These are phyloP conservation scores for Tetragonia tetragonoides DNA, from an alignment of 148 eudicot genomes.

Conservation along the genomic window DNA sequence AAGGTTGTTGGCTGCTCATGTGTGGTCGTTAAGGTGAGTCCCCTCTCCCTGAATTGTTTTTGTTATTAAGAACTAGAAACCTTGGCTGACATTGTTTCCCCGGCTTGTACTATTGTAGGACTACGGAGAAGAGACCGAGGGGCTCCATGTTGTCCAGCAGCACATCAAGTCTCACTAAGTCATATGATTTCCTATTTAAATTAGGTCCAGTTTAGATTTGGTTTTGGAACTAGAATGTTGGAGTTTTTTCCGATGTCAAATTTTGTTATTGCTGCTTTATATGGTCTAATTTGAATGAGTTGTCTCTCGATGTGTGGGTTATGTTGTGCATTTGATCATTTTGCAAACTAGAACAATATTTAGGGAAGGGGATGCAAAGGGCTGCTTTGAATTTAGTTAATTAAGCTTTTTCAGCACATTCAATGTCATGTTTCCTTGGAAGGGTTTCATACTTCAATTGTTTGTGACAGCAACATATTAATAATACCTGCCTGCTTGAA, in stretches of 20 bases:
- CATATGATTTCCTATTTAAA: neutral
- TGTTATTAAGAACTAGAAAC: neutral
- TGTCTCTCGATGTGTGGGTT: neutral
- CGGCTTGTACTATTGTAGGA: slow-evolving; percentile 16
- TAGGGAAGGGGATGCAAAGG: too few relatives aligned
- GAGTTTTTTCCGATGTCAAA: neutral
- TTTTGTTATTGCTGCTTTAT: neutral
- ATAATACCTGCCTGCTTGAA: too few relatives aligned
- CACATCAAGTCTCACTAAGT: slow-evolving; percentile 28
- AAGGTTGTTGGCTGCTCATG: slow-evolving; percentile 39
- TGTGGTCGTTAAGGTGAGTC: slow-evolving; percentile 26
- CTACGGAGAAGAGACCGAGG: slow-evolving; percentile 29
- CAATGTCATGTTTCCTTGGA: too few relatives aligned
- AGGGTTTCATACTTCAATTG: too few relatives aligned
- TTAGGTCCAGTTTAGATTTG: neutral
- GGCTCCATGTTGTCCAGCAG: slow-evolving; percentile 27
- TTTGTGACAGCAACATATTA: too few relatives aligned
- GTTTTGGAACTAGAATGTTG: neutral
- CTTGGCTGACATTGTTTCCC: neutral
- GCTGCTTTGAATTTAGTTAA: too few relatives aligned
- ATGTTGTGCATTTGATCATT: neutral
- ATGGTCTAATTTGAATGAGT: neutral
- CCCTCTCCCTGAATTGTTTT: neutral
- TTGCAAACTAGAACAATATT: too few relatives aligned
- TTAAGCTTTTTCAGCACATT: too few relatives aligned